A percentile compares a stretch with the other conserved stretches of the same genome.
These are phyloP conservation scores for Globisporangium uncinulatum DNA, from an alignment of 352 stramenopile genomes.

Conservation along the genomic window DNA sequence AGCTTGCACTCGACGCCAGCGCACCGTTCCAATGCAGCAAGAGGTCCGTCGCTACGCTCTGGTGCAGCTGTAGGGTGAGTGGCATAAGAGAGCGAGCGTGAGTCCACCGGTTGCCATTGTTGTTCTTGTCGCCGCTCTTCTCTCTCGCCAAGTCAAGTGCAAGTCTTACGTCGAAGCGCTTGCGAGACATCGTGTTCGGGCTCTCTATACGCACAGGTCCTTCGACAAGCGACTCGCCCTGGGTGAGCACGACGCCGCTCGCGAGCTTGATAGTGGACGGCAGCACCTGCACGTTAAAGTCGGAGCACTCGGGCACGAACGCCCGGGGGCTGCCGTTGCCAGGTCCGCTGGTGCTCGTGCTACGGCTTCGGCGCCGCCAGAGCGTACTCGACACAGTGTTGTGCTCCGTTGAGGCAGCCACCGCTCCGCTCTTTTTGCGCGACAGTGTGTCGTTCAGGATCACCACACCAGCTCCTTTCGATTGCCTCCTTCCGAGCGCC, in stretches of 20 bases:
- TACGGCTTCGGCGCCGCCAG: not conserved
- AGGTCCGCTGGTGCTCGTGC: not conserved
- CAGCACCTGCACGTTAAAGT: conserved; percentile 21
- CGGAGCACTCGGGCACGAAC: conserved; percentile 16
- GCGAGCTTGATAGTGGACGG: conserved; percentile 24
- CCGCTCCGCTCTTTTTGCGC: conserved; percentile 2
- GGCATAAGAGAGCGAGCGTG: not conserved
- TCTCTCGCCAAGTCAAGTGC: no score
- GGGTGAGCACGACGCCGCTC: conserved; percentile 31
- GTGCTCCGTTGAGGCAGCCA: not conserved
- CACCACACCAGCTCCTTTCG: conserved; percentile 5
- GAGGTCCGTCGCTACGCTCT: conserved; percentile 42
- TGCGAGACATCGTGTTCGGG: conserved; percentile 53
- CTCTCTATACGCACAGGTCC: conserved; percentile 35
- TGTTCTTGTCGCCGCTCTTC: no score
- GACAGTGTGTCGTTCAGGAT: conserved; percentile 17
- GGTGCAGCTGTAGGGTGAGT: conserved; percentile 41
- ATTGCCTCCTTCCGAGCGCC: not conserved
- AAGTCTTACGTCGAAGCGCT: conserved; percentile 49
- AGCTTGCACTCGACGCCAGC: conserved; percentile 9
- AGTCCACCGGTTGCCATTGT: no score
- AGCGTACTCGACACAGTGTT: not conserved
- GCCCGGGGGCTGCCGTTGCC: conserved; percentile 4
- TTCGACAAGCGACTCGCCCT: conserved; percentile 36
- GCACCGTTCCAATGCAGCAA: conserved; percentile 26